These are phyloP conservation scores for Seminavis robusta DNA, from an alignment of 108 stramenopile genomes.

Conservation along the genomic window DNA sequence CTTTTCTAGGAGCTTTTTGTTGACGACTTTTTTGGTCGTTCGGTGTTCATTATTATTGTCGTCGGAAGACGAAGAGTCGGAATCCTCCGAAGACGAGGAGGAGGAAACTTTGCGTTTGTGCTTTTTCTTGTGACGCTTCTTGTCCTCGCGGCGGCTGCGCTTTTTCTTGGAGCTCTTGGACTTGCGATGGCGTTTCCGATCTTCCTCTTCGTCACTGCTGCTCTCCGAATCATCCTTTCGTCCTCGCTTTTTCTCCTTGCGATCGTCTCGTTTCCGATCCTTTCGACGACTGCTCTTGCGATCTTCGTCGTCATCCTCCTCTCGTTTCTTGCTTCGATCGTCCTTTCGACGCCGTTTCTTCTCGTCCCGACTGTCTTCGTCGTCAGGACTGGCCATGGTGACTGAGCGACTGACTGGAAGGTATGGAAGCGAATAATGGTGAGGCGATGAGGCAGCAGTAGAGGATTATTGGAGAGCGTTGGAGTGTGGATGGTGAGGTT, in stretches of 20 bases:
- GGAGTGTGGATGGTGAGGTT: too few relatives aligned
- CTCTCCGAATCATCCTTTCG: not conserved
- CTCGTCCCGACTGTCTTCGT: too few relatives aligned
- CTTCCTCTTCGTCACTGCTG: slow-evolving; percentile 2
- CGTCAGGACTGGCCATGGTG: too few relatives aligned
- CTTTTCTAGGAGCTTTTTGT: slow-evolving; percentile 64
- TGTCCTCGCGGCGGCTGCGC: slow-evolving; percentile 10
- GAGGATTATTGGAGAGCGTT: too few relatives aligned
- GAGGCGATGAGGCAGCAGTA: too few relatives aligned
- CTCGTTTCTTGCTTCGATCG: not conserved
- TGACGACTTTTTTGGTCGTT: slow-evolving; percentile 33
- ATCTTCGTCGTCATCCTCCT: too few relatives aligned
- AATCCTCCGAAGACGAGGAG: not conserved
- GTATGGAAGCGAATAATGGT: too few relatives aligned
- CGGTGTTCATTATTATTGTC: not conserved
- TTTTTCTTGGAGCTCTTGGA: not conserved
- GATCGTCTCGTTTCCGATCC: slow-evolving; percentile 8
- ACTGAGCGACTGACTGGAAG: too few relatives aligned
- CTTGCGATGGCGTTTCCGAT: slow-evolving; percentile 10
- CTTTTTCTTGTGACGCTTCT: slow-evolving; percentile 25
- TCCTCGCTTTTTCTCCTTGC: slow-evolving; percentile 4
- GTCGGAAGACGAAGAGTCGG: not conserved
- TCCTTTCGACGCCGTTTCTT: too few relatives aligned
- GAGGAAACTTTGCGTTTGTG: slow-evolving; percentile 13
- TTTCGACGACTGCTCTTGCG: not conserved